Evolutionary conservation across 108 stramenopile genomes (phyloP).

Genomic region (Thalassiosira profunda): DNA sequence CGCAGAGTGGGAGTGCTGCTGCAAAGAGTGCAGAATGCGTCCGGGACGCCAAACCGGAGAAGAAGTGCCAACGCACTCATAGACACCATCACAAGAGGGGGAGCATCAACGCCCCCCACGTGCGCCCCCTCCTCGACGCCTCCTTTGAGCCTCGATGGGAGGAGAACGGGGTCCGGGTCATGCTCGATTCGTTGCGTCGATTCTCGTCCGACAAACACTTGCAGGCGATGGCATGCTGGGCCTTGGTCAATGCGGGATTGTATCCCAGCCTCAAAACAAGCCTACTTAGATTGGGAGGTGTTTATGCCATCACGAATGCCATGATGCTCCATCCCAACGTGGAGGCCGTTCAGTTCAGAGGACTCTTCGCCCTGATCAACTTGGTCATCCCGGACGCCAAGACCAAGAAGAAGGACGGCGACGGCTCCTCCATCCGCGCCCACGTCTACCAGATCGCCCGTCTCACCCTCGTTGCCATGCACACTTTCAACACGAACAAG

Average conservation of each 20-base stretch:
- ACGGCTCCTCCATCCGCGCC: constrained; percentile 25
- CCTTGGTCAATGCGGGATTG: constrained; percentile 59
- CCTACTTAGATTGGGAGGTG: constrained; percentile 43
- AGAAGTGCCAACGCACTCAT: no score
- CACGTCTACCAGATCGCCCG: constrained; percentile 42
- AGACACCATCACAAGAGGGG: background rate
- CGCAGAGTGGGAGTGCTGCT: constrained; percentile 2
- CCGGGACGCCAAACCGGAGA: background rate
- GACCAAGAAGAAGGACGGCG: constrained; percentile 8
- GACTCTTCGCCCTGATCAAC: constrained; percentile 64
- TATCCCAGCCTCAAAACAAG: constrained; percentile 46
- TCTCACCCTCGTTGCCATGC: constrained; percentile 41
- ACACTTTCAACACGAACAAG: constrained; percentile 37
- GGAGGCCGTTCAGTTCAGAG: constrained; percentile 61
- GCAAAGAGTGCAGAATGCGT: background rate
- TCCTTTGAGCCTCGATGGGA: constrained; percentile 10
- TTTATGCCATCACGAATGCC: constrained; percentile 51
- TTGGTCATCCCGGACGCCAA: constrained; percentile 55
- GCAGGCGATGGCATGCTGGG: constrained; percentile 67
- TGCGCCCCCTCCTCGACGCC: background rate
- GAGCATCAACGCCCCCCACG: background rate
- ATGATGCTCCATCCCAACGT: constrained; percentile 59
- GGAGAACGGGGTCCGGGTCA: constrained; percentile 50
- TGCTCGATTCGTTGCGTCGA: constrained; percentile 53
- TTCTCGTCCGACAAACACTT: constrained; percentile 33